phyloP scores from a whole-genome alignment of 345 rosid genomes.

The Eucalyptus cloeziana region DNA sequence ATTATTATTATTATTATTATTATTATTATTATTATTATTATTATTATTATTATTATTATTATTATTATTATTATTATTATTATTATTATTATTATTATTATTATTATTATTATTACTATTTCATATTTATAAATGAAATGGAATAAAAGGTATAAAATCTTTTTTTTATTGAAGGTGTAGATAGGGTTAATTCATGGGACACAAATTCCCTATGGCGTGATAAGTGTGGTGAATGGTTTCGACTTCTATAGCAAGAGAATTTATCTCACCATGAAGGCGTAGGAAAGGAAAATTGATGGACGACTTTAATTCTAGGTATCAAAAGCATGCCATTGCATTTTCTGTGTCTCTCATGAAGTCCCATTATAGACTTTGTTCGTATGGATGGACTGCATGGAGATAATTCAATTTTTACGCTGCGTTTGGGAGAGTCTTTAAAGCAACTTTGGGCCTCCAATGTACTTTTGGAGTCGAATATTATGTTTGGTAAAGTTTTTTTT shows the following conservation, averaged over 20 bases:
- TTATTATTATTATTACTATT: too few relatives aligned
- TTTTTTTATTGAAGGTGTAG: neutral
- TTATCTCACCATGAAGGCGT: neutral
- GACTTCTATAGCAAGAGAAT: neutral
- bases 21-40: fast-evolving
- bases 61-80: too few relatives aligned
- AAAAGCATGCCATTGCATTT: neutral
- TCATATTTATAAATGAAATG: neutral
- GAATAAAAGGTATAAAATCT: too few relatives aligned
- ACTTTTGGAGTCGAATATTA: neutral
- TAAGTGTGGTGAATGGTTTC: neutral
- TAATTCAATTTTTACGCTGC: neutral
- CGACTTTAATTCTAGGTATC: neutral
- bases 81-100: too few relatives aligned
- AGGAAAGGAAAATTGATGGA: neutral
- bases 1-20: fast-evolving
- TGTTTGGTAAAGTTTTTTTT: too few relatives aligned
- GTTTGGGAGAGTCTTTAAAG: neutral
- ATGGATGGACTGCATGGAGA: neutral
- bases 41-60: fast-evolving
- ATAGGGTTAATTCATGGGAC: neutral
- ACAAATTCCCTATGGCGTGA: neutral
- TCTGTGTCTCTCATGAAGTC: neutral
- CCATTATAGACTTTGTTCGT: neutral
- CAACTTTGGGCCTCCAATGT: neutral